Evolutionary conservation across 1,284 basidiomycete genomes (phyloP), one percentile per base, ranked within the genome.

Genomic region (Baeospora myosura): DNA sequence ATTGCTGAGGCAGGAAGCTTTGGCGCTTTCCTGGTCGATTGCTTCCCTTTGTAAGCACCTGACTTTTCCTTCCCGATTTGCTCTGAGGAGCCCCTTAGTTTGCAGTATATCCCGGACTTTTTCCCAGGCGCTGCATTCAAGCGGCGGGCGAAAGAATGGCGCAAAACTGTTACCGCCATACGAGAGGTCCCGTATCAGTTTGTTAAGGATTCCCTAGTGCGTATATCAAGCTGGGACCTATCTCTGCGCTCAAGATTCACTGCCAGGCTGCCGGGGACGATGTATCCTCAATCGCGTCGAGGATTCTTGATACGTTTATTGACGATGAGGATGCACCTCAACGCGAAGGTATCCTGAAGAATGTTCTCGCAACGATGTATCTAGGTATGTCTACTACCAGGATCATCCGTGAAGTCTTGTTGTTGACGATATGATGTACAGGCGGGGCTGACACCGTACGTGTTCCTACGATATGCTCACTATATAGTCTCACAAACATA

Each of bases 41-140:
- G 24, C 5, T 23, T 50, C 21, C 49, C 49, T 4, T 25, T 8
- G 21, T n/a, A n/a, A n/a, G n/a, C n/a, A n/a, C n/a, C n/a, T n/a
- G n/a, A n/a, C n/a, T n/a, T n/a, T n/a, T n/a, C n/a, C n/a, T n/a
- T n/a, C n/a, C n/a, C n/a, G n/a, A n/a, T n/a, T n/a, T n/a, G n/a
- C n/a, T n/a, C n/a, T n/a, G n/a, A n/a, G n/a, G n/a, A n/a, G n/a
- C n/a, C n/a, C n/a, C n/a, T n/a, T n/a, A n/a, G n/a, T n/a, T 23
- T 49, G 2, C 42, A 49, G 28, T 43, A 48, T 24, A 20, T 48
- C 14, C 47, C 47, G 2, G 28, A 38, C 11, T 48, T 28, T 37
- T 33, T 47, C 18, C 46, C 46, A 17, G 46, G 46, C 16, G 38
- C 46, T 4, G 38, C 28, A 3, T 48, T 45, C 43, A 45, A 48